phyloP scores from a whole-genome alignment of 768 basidiomycete species.

The Tephrocybe sp. region DNA sequence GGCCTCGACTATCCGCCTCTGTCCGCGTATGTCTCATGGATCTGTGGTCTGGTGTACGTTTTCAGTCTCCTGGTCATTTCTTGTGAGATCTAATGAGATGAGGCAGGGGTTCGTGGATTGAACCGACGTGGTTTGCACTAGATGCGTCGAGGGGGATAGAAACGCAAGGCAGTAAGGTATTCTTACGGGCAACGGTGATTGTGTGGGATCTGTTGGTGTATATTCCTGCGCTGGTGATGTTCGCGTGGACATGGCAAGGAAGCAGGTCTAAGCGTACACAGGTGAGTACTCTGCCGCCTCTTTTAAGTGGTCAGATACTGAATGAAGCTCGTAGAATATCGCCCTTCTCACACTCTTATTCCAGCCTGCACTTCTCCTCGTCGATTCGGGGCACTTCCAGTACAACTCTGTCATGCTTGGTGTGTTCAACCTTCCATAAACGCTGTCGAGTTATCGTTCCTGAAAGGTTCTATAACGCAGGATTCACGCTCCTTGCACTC shows the following conservation, averaged over 20 bases:
- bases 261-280: conserved; percentile 76
- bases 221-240: conserved; percentile 70
- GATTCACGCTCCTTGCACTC: conserved; percentile 67
- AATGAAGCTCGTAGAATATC: conserved; percentile 44
- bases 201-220: conserved; percentile 70
- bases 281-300: conserved; percentile 41
- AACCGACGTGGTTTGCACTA: conserved; percentile 69
- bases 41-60: conserved; percentile 75
- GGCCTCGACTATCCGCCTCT: conserved; percentile 94
- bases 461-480: conserved; percentile 32
- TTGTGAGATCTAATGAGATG: not conserved
- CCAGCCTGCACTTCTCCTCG: conserved; percentile 79
- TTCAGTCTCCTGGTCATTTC: not conserved
- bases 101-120: conserved; percentile 36
- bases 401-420: conserved; percentile 96
- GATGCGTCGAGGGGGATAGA: conserved; percentile 74
- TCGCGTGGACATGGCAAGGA: conserved; percentile 63
- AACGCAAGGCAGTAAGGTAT: conserved; percentile 61
- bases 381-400: conserved; percentile 95
- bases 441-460: conserved; percentile 16
- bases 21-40: conserved; percentile 87
- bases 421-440: no score
- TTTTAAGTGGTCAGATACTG: not conserved
- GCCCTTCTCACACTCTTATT: conserved; percentile 73
- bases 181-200: conserved; percentile 81